A percentile compares a stretch with the other conserved stretches of the same genome.
Conservation (phyloP, 2,329 filamentous ascomycete species). For the Clarireedia paspali region DNA sequence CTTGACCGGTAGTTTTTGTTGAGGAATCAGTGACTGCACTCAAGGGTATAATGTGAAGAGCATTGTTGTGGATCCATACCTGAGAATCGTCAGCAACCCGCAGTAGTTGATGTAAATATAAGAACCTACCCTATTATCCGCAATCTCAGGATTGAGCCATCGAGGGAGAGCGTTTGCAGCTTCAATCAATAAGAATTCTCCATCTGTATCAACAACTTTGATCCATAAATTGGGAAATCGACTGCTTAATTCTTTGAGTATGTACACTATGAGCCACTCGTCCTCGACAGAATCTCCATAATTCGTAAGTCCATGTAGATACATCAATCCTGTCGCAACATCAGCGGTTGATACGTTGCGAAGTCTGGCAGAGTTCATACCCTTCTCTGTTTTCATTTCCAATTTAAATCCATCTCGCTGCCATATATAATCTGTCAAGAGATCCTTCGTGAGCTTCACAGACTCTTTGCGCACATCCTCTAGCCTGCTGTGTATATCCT, state of each 20-base stretch:
- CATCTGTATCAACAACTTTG: slow-evolving; percentile 77
- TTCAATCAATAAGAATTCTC: slow-evolving; percentile 91
- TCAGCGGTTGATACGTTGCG: background rate
- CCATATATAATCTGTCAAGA: slow-evolving; percentile 89
- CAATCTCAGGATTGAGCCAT: slow-evolving; percentile 89
- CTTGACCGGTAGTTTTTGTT: slow-evolving; percentile 30
- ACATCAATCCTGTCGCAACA: slow-evolving; percentile 39
- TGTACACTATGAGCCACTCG: slow-evolving; percentile 92
- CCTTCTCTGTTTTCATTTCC: slow-evolving; percentile 48
- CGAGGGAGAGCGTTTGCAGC: slow-evolving; percentile 79
- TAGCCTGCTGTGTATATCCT: slow-evolving; percentile 53
- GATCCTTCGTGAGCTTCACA: slow-evolving; percentile 48
- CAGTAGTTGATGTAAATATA: background rate
- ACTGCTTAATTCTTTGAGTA: slow-evolving; percentile 74
- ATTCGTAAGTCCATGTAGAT: slow-evolving; percentile 70
- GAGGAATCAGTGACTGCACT: slow-evolving; percentile 30
- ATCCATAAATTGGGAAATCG: slow-evolving; percentile 71
- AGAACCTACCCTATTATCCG: slow-evolving; percentile 59
- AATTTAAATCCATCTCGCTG: slow-evolving; percentile 74
- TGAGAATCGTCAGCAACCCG: slow-evolving; percentile 23
- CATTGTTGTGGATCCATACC: slow-evolving; percentile 80
- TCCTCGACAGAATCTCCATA: slow-evolving; percentile 95
- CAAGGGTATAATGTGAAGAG: slow-evolving; percentile 65
- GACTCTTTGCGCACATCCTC: slow-evolving; percentile 65
- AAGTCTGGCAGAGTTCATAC: slow-evolving; percentile 32